Evolutionary conservation across 208 protist species (phyloP), one percentile per base, ranked within the genome.

Genomic region (Crithidia acanthocephali): DNA sequence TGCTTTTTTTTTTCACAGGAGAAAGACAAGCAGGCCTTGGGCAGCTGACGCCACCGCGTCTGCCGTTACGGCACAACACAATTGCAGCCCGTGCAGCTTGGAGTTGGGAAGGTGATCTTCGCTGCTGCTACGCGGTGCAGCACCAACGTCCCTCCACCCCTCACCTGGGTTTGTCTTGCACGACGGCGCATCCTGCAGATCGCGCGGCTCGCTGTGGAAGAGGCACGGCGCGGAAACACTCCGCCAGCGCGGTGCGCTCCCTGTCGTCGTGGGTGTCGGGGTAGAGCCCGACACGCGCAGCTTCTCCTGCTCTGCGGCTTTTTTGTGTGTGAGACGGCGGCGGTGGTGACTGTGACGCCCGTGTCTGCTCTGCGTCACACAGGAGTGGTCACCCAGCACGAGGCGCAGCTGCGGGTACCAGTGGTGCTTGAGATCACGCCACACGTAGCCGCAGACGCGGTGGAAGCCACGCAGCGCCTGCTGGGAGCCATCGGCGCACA

Each of bases 341-440:
- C 44, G 50, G 0, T n/a, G n/a, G n/a, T n/a, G n/a, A n/a, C 40
- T 16, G 28, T 25, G 57, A 15, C 27, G 40, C 5, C 13, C 20
- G 23, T 45, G 57, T 25, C 23, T 44, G 18, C 28, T 9, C 35
- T 76, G 37, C 15, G 30, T 28, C 7, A 32, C 70, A 16, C 52
- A 69, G 1, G 70, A 76, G 62, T 64, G 70, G 50, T 76, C 70
- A 5, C 75, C 75, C 45, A 80, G 62, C 27, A 80, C 75, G 22
- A 80, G 57, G 2, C 65, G 68, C 57, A 80, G 62, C 63, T 80
- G 75, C 16, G 75, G 75, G 59, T 80, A 80, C 75, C 75, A 80
- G 55, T 80, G 75, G 6, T 76, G 4, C 51, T 64, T 65, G 25
- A 80, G 28, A 30, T 80, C 75, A 23, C 50, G 47, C 70, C 70